phyloP scores from a whole-genome alignment of 2,329 filamentous ascomycete genomes.

The Pseudogymnoascus sp. region DNA sequence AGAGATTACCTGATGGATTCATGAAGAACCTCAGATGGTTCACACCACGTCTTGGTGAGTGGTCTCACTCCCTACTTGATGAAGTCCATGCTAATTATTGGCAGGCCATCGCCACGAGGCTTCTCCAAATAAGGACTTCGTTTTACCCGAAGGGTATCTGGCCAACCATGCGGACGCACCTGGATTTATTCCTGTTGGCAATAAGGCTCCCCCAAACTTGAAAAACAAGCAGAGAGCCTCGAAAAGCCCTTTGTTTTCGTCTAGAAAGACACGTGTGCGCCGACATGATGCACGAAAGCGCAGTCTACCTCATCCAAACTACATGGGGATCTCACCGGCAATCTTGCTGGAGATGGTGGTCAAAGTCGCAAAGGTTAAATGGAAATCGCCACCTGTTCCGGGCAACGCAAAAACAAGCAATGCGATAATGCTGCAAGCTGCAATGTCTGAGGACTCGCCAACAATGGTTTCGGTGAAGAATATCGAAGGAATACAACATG shows the following conservation, averaged over 20 bases:
- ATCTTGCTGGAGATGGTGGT: neutral
- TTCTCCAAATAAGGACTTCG: neutral
- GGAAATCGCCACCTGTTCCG: neutral
- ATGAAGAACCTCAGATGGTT: neutral
- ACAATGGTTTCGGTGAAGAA: neutral
- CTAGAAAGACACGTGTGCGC: neutral
- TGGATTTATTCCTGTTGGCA: neutral
- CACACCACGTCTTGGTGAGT: neutral
- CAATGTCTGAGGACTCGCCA: neutral
- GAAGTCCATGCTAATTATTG: neutral
- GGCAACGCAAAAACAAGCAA: neutral
- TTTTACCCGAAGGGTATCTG: neutral
- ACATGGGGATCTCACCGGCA: neutral
- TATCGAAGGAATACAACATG: neutral
- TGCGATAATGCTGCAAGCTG: neutral
- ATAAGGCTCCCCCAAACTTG: neutral
- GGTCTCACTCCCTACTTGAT: neutral
- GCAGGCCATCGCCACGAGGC: neutral
- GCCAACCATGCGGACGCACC: neutral
- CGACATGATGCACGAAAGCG: neutral
- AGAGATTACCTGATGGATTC: neutral
- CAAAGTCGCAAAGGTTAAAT: neutral
- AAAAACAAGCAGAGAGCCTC: neutral
- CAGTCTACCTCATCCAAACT: neutral
- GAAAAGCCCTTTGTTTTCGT: neutral